Conservation (phyloP, 306 rosid species). For the Pterocarpus santalinus region DNA sequence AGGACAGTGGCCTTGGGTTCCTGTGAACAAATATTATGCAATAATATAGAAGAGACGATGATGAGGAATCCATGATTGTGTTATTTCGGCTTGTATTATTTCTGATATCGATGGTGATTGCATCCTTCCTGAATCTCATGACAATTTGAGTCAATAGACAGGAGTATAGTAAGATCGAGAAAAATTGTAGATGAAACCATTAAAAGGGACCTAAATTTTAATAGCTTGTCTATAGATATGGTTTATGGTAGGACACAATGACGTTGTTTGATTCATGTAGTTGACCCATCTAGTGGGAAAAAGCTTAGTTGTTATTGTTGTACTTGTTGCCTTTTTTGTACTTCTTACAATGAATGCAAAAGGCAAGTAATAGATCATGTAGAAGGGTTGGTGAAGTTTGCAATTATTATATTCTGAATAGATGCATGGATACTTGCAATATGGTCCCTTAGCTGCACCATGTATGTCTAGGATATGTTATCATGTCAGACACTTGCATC, state of each 20-base stretch:
- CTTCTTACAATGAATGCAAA: not conserved
- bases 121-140: not conserved
- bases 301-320: not conserved
- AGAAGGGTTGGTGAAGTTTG: not conserved
- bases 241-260: not conserved
- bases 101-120: slow-evolving; percentile 11
- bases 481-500: too few relatives aligned
- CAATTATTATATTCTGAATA: not conserved
- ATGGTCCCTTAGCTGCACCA: not conserved
- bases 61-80: not conserved
- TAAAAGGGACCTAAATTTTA: not conserved
- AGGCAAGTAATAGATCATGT: not conserved
- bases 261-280: too few relatives aligned
- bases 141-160: not conserved
- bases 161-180: not conserved
- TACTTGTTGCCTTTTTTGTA: not conserved
- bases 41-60: not conserved
- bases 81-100: slow-evolving; percentile 3
- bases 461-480: not conserved
- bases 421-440: not conserved
- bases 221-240: not conserved
- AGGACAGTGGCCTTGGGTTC: slow-evolving; percentile 6
- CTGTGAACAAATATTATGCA: not conserved
- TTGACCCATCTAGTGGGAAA: not conserved
- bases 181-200: too few relatives aligned